Evolutionary conservation across 192 early-diverging fungal genomes (phyloP).

Genomic region (Umbelopsis isabellina): DNA sequence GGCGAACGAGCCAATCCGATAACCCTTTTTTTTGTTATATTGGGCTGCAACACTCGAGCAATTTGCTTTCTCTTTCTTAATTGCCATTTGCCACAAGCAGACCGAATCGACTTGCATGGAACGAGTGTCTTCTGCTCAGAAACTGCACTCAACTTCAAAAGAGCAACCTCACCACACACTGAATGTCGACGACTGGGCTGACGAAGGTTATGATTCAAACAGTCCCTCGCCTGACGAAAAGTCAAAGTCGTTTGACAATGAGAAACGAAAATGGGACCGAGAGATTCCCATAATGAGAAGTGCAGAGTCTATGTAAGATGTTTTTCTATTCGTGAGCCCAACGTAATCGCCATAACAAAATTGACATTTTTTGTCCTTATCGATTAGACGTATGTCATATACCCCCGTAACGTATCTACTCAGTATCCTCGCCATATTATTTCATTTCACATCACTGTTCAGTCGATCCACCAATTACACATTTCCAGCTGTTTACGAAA

Average conservation of each 20-base stretch:
- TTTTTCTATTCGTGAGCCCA: not conserved
- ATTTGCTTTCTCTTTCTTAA: not conserved
- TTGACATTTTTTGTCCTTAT: slow-evolving; percentile 1
- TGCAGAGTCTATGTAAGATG: slow-evolving; percentile 35
- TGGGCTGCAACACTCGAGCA: too few relatives aligned
- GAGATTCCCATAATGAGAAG: slow-evolving; percentile 43
- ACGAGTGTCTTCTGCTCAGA: slow-evolving; percentile 19
- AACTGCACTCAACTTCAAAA: slow-evolving; percentile 9
- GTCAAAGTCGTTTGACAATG: slow-evolving; percentile 11
- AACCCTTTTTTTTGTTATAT: too few relatives aligned
- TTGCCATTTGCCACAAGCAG: not conserved
- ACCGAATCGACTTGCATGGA: not conserved
- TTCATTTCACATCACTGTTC: slow-evolving; percentile 21
- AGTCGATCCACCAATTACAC: slow-evolving; percentile 29
- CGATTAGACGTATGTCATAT: slow-evolving; percentile 40
- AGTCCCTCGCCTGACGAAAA: slow-evolving; percentile 22
- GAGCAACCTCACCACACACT: slow-evolving; percentile 1
- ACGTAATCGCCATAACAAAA: not conserved
- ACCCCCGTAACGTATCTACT: slow-evolving; percentile 43
- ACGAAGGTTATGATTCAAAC: slow-evolving; percentile 37
- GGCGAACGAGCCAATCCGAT: too few relatives aligned
- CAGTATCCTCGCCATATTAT: slow-evolving; percentile 29
- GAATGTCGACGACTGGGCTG: slow-evolving; percentile 25
- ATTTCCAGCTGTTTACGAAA: slow-evolving; percentile 38
- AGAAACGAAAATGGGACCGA: slow-evolving; percentile 16